phyloP scores from a whole-genome alignment of 148 eudicot genomes.

The Cornus suecica region DNA sequence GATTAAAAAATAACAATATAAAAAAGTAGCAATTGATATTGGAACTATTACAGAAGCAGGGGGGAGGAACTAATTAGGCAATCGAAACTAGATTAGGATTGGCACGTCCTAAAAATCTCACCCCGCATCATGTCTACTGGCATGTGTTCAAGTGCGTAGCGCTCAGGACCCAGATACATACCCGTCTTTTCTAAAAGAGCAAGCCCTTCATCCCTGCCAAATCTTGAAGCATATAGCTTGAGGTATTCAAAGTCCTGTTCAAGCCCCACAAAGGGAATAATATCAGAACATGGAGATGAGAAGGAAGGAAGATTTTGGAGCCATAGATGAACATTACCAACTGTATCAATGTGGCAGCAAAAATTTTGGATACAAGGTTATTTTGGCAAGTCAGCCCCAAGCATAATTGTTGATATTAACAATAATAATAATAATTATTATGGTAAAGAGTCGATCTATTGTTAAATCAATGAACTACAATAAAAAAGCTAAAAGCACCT shows the following conservation, averaged over 20 bases:
- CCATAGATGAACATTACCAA: neutral
- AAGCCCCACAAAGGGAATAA: neutral
- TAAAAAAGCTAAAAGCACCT: neutral
- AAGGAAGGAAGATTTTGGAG: neutral
- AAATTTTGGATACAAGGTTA: neutral
- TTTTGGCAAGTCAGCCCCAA: too few species aligned
- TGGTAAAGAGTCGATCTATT: neutral
- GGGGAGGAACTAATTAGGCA: neutral
- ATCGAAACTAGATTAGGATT: conserved; percentile 26
- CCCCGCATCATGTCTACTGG: conserved; percentile 90
- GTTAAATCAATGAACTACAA: neutral
- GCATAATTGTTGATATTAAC: too few species aligned
- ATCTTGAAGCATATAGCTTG: conserved; percentile 78
- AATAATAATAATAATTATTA: too few species aligned
- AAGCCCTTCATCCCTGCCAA: conserved; percentile 78
- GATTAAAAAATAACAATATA: neutral
- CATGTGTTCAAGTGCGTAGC: conserved; percentile 79
- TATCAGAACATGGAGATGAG: neutral
- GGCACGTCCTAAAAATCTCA: conserved; percentile 81
- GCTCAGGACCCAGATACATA: conserved; percentile 80
- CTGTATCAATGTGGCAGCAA: neutral
- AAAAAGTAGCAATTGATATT: neutral
- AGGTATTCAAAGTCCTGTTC: conserved; percentile 88
- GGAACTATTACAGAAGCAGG: neutral
- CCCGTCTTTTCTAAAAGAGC: conserved; percentile 77